These are phyloP conservation scores for Paramecium sonneborni DNA, from an alignment of 73 alveolate species.

Conservation along the genomic window DNA sequence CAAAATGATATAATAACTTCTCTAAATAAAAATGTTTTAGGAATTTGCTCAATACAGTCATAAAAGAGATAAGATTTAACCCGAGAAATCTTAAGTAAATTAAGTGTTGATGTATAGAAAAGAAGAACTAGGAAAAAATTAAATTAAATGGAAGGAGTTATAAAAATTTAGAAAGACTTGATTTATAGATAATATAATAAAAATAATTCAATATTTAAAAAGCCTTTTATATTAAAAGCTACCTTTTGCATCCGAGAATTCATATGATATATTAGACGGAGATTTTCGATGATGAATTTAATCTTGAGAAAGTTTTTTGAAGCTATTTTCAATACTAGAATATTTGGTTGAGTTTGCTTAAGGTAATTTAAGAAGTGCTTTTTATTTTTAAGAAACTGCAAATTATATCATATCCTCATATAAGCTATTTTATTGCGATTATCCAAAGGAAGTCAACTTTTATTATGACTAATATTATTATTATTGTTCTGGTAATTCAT, in stretches of 20 bases:
- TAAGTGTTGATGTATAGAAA: background rate
- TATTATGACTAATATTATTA: background rate
- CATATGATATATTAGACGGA: background rate
- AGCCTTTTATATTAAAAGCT: background rate
- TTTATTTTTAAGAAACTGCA: background rate
- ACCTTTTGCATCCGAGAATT: background rate
- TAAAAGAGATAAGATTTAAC: conserved; percentile 5
- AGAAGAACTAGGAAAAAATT: conserved; percentile 1
- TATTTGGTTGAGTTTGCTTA: background rate
- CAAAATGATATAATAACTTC: background rate
- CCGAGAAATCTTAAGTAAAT: background rate
- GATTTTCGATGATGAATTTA: background rate
- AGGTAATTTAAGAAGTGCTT: background rate
- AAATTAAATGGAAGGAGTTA: background rate
- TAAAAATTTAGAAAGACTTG: background rate
- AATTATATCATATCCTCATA: background rate
- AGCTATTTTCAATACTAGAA: background rate
- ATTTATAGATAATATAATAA: background rate
- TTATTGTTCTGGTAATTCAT: background rate
- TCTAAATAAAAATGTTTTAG: background rate
- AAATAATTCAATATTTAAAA: background rate
- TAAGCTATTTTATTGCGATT: background rate
- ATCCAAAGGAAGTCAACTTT: background rate
- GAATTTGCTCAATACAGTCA: conserved; percentile 16
- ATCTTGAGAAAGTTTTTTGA: background rate